Percentiles rank a stretch among this genome's conserved stretches.
These are phyloP conservation scores for Rugonectria rugulosa DNA, from an alignment of 2,329 filamentous ascomycete species.

Conservation along the genomic window DNA sequence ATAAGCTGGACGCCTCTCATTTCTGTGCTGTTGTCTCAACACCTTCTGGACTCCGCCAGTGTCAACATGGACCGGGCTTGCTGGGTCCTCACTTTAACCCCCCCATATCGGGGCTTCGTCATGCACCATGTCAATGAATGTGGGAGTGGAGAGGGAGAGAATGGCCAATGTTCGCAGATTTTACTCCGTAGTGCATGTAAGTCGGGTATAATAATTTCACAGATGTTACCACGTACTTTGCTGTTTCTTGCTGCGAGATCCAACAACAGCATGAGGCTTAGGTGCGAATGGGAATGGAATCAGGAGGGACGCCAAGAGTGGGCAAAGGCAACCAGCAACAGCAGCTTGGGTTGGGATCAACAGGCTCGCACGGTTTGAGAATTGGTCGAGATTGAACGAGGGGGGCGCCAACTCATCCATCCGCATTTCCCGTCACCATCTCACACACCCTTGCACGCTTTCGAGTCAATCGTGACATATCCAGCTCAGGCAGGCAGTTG, in stretches of 20 bases:
- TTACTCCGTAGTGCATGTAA: too few species aligned
- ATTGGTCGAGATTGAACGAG: slow-evolving; percentile 26
- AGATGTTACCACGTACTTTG: too few species aligned
- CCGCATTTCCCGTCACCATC: slow-evolving; percentile 39
- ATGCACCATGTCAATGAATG: background rate
- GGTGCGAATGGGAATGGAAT: slow-evolving; percentile 1
- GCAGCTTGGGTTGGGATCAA: slow-evolving; percentile 12
- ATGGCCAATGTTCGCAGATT: too few species aligned
- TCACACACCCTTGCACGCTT: slow-evolving; percentile 36
- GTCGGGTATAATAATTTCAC: too few species aligned
- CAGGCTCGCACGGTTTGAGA: slow-evolving; percentile 17
- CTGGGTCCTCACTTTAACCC: background rate
- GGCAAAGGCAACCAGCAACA: too few species aligned
- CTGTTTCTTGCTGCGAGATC: too few species aligned
- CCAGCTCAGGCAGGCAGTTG: slow-evolving; percentile 1
- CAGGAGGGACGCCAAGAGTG: slow-evolving; percentile 8
- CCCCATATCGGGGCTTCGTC: slow-evolving; percentile 13
- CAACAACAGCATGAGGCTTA: too few species aligned
- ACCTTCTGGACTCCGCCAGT: slow-evolving; percentile 5
- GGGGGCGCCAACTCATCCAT: slow-evolving; percentile 41
- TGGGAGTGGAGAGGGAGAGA: too few species aligned
- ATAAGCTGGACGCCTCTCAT: slow-evolving; percentile 7
- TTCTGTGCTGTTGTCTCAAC: background rate
- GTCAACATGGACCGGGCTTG: slow-evolving; percentile 2
- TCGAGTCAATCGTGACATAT: slow-evolving; percentile 33